Evolutionary conservation across 495 filamentous ascomycete species (phyloP).

Genomic region (Xanthoparmelia taractica): DNA sequence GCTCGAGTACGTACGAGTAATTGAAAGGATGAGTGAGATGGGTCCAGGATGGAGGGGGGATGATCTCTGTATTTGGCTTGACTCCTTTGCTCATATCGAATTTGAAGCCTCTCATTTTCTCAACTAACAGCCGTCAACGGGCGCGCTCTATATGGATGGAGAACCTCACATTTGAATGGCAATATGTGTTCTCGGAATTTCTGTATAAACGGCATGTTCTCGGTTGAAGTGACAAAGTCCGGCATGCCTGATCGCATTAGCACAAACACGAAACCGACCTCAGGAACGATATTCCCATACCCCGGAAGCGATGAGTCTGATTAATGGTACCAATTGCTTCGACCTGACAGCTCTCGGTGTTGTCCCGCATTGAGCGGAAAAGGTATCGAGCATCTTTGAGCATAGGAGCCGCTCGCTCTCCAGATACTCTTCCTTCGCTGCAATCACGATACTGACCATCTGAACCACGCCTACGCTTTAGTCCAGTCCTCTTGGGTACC

Average conservation of each 20-base stretch:
- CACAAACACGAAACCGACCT: not conserved
- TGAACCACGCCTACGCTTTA: constrained; percentile 71
- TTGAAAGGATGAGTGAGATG: constrained; percentile 60
- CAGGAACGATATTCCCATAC: constrained; percentile 32
- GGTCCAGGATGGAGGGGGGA: constrained; percentile 72
- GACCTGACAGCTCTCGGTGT: constrained; percentile 57
- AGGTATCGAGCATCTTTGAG: constrained; percentile 37
- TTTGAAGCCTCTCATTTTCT: constrained; percentile 65
- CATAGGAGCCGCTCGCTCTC: constrained; percentile 25
- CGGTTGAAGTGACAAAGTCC: constrained; percentile 71
- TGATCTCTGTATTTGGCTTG: constrained; percentile 54
- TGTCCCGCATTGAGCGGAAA: constrained; percentile 62
- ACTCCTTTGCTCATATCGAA: constrained; percentile 57
- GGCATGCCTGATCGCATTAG: constrained; percentile 40
- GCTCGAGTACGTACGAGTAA: constrained; percentile 37
- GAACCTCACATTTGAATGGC: constrained; percentile 52
- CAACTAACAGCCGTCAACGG: constrained; percentile 36
- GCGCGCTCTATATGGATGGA: not conserved
- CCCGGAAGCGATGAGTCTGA: constrained; percentile 80
- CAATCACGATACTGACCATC: constrained; percentile 50
- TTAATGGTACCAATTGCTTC: constrained; percentile 65
- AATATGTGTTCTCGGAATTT: constrained; percentile 58
- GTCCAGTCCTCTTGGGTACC: constrained; percentile 76
- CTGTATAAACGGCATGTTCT: constrained; percentile 52
- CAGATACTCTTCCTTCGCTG: constrained; percentile 7